Evolutionary conservation across 192 early-diverging fungal species (phyloP).

Genomic region (Oehlia diaphana): DNA sequence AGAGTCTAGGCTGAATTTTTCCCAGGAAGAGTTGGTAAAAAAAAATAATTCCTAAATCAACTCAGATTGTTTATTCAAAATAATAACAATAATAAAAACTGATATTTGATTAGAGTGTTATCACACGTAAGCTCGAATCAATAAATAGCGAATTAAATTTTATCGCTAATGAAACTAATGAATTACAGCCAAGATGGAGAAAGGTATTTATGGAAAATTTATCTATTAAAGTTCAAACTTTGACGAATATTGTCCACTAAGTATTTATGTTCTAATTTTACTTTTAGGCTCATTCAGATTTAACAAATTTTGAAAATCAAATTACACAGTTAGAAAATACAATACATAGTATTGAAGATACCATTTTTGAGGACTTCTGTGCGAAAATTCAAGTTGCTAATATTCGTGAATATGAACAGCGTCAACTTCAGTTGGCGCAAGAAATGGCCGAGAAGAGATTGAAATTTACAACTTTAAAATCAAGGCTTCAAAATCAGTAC

Average conservation of each 20-base stretch:
- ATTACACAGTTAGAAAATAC: slow-evolving; percentile 44
- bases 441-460: slow-evolving; percentile 73
- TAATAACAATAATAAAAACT: not conserved
- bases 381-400: slow-evolving; percentile 63
- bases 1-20: slow-evolving; percentile 57
- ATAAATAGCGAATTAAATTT: slow-evolving; percentile 60
- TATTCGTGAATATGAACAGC: slow-evolving; percentile 87
- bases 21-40: slow-evolving; percentile 63
- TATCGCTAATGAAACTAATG: slow-evolving; percentile 44
- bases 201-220: slow-evolving; percentile 28
- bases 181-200: slow-evolving; percentile 33
- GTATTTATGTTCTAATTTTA: not conserved
- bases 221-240: not conserved
- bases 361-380: slow-evolving; percentile 85
- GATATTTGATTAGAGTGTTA: slow-evolving; percentile 41
- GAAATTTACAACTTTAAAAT: slow-evolving; percentile 74
- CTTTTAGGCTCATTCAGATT: slow-evolving; percentile 35
- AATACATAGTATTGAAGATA: slow-evolving; percentile 48
- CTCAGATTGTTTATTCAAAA: not conserved
- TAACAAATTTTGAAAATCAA: slow-evolving; percentile 42
- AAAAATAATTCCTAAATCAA: not conserved
- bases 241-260: not conserved
- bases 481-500: slow-evolving; percentile 73
- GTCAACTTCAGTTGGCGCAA: slow-evolving; percentile 65
- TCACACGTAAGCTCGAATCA: slow-evolving; percentile 58